phyloP scores from a whole-genome alignment of 2,329 filamentous ascomycete genomes.

The Raffaelea arxii region DNA sequence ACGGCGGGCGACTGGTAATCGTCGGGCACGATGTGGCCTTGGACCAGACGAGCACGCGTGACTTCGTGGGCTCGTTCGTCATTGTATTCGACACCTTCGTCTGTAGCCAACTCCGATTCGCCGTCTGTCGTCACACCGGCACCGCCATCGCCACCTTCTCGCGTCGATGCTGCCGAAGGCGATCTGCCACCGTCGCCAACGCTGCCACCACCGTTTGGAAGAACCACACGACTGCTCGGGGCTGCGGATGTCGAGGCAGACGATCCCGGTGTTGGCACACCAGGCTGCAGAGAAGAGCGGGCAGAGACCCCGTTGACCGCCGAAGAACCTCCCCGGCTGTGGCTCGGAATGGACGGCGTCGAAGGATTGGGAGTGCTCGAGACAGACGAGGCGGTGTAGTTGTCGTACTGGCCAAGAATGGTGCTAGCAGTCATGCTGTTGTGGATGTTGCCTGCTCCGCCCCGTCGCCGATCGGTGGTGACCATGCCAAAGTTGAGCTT shows the following conservation, averaged over 20 bases:
- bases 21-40: constrained; percentile 92
- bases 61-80: constrained; percentile 82
- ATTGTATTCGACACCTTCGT: constrained; percentile 47
- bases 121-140: neutral
- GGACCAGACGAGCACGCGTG: constrained; percentile 80
- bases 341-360: neutral
- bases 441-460: too few species aligned
- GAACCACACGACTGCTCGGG: too few species aligned
- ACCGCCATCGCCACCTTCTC: too few species aligned
- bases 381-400: constrained; percentile 36
- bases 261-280: too few species aligned
- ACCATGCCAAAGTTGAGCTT: constrained; percentile 98
- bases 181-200: too few species aligned
- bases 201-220: too few species aligned
- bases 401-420: constrained; percentile 61
- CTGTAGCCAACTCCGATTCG: constrained; percentile 21
- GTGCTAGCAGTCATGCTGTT: constrained; percentile 67
- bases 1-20: constrained; percentile 72
- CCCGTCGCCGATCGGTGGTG: constrained; percentile 67
- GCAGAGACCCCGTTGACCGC: neutral
- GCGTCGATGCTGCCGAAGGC: neutral
- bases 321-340: constrained; percentile 5
- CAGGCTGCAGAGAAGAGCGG: neutral
- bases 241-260: neutral
- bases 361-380: constrained; percentile 7